Percentiles rank a stretch among this genome's conserved stretches.
phyloP scores from a whole-genome alignment of 2,329 filamentous ascomycete genomes.

The Fusarium brevicatenulatum region DNA sequence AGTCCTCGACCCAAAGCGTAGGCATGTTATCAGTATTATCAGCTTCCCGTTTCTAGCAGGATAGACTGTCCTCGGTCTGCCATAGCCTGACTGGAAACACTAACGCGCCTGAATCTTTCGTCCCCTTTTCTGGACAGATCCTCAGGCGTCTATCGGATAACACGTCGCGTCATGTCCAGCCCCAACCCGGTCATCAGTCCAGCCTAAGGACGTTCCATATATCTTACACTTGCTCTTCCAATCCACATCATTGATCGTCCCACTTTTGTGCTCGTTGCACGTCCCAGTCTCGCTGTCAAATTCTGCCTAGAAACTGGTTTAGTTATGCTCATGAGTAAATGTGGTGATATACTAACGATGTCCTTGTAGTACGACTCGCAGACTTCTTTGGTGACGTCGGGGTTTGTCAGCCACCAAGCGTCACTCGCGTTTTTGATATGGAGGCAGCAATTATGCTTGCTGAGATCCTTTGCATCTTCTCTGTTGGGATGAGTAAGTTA shows the following conservation, averaged over 20 bases:
- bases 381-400: background rate
- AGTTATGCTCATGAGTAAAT: background rate
- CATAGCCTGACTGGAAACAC: fast-evolving
- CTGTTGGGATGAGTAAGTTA: background rate
- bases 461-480: background rate
- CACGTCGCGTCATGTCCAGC: background rate
- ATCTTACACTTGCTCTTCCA: background rate
- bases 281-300: background rate
- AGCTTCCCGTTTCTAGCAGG: fast-evolving
- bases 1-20: background rate
- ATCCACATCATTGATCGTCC: background rate
- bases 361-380: background rate
- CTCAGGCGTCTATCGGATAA: background rate
- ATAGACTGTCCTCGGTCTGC: background rate
- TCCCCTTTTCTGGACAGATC: fast-evolving
- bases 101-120: fast-evolving
- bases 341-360: fast-evolving
- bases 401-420: background rate
- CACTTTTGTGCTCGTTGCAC: fast-evolving
- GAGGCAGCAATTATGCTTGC: background rate
- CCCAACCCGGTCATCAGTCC: background rate
- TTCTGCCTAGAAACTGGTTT: background rate
- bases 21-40: background rate
- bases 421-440: background rate
- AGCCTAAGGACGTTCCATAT: background rate